Evolutionary conservation across 176 grass and related monocot species (phyloP), one percentile per base, ranked within the genome.

Genomic region (Tillandsia fasciculata): DNA sequence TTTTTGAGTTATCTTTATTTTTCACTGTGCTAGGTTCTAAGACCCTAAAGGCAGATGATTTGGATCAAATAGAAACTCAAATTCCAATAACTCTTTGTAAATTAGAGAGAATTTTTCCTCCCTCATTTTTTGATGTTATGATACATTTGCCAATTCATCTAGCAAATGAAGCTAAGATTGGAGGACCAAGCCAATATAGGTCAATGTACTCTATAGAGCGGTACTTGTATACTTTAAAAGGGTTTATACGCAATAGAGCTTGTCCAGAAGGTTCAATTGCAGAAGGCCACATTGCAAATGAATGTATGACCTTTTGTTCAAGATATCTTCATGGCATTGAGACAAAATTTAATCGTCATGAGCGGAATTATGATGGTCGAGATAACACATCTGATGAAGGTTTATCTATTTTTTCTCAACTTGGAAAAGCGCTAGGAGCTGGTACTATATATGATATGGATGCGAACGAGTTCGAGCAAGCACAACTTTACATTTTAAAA

Each of bases 151-250:
- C 14, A 24, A 64, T 15, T 64, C 9, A 22, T 15, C 23, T 24
- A 64, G n/a, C 15, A 10, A 64, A 3, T 64, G 61, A 64, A 22
- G 61, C 61, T 64, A 64, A 24, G 61, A 24, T 64, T 64, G 61
- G n/a, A 20, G 15, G 20, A 27, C 61, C 10, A 64, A 24, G n/a
- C 23, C 15, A 64, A 9, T 64, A 64, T 64, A 2, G 23, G 3
- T 64, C 3, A 18, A 64, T 64, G 61, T 64, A 64, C 23, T 11
- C 3, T 8, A 26, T 64, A 18, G 61, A 64, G n/a, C 11, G 61
- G 52, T 0, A 54, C 52, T 54, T 54, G 15, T 54, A 13, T 54
- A 54, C 52, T 3, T 11, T 54, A 12, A 54, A 54, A 54, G 15
- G 52, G 11, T 54, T 13, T 15, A 54, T 54, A 15, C 10, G 52